Conservation (phyloP, 2,329 filamentous ascomycete genomes). For the Byssothecium circinans region DNA sequence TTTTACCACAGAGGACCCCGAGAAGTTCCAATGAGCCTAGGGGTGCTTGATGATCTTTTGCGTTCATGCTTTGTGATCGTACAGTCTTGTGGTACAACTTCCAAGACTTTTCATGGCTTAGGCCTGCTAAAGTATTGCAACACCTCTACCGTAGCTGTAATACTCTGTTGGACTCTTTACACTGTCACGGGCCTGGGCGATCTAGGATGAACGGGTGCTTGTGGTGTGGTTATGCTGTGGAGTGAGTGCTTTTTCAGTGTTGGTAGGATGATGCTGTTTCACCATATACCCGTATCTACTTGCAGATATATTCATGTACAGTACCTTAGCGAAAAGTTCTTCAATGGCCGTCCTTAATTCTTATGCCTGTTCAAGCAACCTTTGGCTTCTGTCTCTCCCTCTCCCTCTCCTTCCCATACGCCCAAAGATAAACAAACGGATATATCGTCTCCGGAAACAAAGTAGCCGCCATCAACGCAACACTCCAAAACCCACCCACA, state of each 20-base stretch:
- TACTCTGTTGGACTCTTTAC: no score
- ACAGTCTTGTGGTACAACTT: no score
- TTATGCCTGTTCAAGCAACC: background rate
- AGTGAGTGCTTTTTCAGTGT: background rate
- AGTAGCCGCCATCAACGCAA: conserved; percentile 39
- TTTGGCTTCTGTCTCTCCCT: conserved; percentile 15
- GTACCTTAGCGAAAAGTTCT: background rate
- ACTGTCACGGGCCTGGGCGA: background rate
- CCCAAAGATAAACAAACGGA: conserved; percentile 45
- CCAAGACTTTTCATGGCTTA: no score
- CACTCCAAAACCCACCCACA: conserved; percentile 39
- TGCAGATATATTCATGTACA: background rate
- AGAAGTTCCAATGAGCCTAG: conserved; percentile 23
- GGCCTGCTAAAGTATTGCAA: no score
- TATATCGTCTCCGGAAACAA: conserved; percentile 44
- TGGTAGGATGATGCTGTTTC: background rate
- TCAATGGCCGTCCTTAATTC: background rate
- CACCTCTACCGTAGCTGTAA: no score
- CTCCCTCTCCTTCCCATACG: conserved; percentile 25
- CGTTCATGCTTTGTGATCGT: background rate
- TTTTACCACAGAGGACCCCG: conserved; percentile 51
- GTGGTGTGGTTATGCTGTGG: background rate
- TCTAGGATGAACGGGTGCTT: background rate
- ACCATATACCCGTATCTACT: conserved; percentile 1
- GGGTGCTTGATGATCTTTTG: background rate